These are phyloP conservation scores for Xylaria bambusicola DNA, from an alignment of 495 filamentous ascomycete species.

Conservation along the genomic window DNA sequence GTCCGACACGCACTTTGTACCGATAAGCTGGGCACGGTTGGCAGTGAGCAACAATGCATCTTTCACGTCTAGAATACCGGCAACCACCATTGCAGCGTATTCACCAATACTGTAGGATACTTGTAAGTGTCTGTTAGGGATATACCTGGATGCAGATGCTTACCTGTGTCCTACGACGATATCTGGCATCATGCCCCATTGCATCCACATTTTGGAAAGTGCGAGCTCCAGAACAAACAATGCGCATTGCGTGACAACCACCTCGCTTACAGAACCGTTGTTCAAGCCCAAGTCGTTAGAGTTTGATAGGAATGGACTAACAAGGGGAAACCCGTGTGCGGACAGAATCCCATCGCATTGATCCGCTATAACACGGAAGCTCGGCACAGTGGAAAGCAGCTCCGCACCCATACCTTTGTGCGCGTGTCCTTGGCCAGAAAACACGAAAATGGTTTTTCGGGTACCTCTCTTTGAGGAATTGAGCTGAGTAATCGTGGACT, in stretches of 20 bases:
- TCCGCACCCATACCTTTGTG: constrained; percentile 21
- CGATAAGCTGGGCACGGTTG: constrained; percentile 21
- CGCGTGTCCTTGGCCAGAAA: constrained; percentile 26
- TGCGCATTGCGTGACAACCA: constrained; percentile 41
- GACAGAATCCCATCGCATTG: constrained; percentile 25
- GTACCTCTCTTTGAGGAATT: too few species aligned
- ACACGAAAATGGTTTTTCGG: constrained; percentile 19
- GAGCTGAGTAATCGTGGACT: neutral
- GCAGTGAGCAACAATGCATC: constrained; percentile 22
- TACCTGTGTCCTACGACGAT: constrained; percentile 55
- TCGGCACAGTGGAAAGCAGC: constrained; percentile 15
- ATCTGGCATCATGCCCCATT: constrained; percentile 38
- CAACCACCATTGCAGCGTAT: constrained; percentile 20
- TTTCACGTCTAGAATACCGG: constrained; percentile 8
- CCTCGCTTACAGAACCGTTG: constrained; percentile 20
- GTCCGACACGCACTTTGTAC: constrained; percentile 8
- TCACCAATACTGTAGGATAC: constrained; percentile 15
- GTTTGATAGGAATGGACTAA: constrained; percentile 2
- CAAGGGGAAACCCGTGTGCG: constrained; percentile 3
- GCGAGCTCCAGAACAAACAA: constrained; percentile 55
- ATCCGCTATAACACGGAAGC: constrained; percentile 11
- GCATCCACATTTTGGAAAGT: constrained; percentile 49
- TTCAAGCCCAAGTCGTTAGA: neutral
- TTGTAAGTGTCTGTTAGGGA: too few species aligned
- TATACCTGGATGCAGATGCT: too few species aligned